Evolutionary conservation across 305 asterid genomes (phyloP).

Genomic region (Fraxinus velutina): DNA sequence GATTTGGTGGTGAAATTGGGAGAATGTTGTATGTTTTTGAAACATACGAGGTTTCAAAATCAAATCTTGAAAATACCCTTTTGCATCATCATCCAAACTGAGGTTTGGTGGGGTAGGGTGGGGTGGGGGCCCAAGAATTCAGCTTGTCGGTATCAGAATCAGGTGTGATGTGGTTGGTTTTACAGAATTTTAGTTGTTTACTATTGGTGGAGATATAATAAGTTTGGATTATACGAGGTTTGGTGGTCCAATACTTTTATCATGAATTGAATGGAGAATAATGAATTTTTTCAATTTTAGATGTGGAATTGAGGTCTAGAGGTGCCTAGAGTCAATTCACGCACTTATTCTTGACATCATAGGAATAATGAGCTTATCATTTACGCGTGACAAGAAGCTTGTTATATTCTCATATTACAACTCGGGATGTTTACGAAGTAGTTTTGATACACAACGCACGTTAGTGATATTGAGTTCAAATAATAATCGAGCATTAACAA

Average conservation of each 20-base stretch:
- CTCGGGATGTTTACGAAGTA: not conserved
- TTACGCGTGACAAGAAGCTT: not conserved
- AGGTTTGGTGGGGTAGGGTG: not conserved
- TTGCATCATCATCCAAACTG: not conserved
- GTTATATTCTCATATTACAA: not conserved
- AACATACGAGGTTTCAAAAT: constrained; percentile 1
- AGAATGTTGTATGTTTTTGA: constrained; percentile 18
- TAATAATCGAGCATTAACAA: not conserved
- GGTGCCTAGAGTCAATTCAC: not conserved
- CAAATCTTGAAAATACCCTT: not conserved
- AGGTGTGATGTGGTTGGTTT: constrained; percentile 2
- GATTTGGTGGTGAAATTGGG: not conserved
- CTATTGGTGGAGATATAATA: not conserved
- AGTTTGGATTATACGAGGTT: not conserved
- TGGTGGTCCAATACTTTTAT: constrained; percentile 2
- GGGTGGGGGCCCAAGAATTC: not conserved
- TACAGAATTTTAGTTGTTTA: not conserved
- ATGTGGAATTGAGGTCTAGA: not conserved
- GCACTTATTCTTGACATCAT: not conserved
- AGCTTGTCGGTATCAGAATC: not conserved
- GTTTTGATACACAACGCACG: not conserved
- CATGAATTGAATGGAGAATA: not conserved
- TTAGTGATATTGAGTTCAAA: not conserved
- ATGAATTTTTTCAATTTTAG: not conserved
- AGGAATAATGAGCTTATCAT: not conserved